Evolutionary conservation across 2,329 filamentous ascomycete genomes (phyloP), one percentile per base, ranked within the genome.

Genomic region (Exophiala mesophila): DNA sequence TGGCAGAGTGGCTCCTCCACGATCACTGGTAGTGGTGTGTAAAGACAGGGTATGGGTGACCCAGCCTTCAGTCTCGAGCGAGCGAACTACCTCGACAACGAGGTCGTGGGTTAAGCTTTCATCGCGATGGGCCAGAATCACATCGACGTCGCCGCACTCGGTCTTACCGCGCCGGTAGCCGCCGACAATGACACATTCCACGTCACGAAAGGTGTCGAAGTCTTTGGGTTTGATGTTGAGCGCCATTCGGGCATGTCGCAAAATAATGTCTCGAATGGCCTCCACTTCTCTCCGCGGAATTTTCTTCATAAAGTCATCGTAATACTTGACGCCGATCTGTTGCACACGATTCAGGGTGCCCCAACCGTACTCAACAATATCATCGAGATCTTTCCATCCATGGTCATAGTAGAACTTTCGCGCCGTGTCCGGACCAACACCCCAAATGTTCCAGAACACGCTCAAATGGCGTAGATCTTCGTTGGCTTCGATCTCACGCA

Each of bases 251-350:
- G 88, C 88, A 49, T 92, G 81, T 2, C 66, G 57, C 1, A 83
- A 71, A 12, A 96, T 74, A 1, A 72, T 69, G 3, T 66, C 56
- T 0, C 76, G 78, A 39, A 95, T 94, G 0, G 60, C 57, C 53
- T 87, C 81, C 0, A 88, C 84, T 61, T 97, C 88, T 0, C 58
- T 44, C 1, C 88, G 77, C 0, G 86, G 76, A 3, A 97, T 86
- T 10, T 76, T 79, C 12, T 73, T 64, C 33, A 77, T 68, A 41
- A 98, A 85, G 50, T 97, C 90, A 23, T 94, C 84, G 60, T 94
- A 95, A 64, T 82, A 96, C 60, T 97, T 97, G 32, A 96, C 71
- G 0, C 92, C 90, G 41, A 97, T 94, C 60, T 97, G 88, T 63
- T 96, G 90, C 1, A 87, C 84, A 9, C 88, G 79, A 1, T 74